A percentile compares a stretch with the other conserved stretches of the same genome.
Conservation (phyloP, 2,329 filamentous ascomycete genomes). For the Bipolaris oryzae region DNA sequence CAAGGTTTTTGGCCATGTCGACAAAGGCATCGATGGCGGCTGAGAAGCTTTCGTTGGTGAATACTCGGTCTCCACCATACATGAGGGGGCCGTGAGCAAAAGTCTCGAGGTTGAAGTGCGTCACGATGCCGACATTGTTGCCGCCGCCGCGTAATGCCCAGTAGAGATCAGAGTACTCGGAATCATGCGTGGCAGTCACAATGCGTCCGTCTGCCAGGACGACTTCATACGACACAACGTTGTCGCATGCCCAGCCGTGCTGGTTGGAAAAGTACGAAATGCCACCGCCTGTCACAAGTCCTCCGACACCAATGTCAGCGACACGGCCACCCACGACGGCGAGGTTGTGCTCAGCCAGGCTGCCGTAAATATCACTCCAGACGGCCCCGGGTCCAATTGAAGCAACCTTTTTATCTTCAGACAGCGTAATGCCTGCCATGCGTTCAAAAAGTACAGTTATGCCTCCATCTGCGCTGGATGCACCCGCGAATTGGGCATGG, state of each 20-base stretch:
- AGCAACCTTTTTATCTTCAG: conserved; percentile 26
- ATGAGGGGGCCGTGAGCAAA: conserved; percentile 22
- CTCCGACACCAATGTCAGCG: conserved; percentile 39
- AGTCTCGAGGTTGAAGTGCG: conserved; percentile 24
- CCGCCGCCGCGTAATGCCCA: conserved; percentile 43
- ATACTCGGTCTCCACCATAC: conserved; percentile 11
- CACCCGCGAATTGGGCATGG: conserved; percentile 32
- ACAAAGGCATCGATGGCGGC: conserved; percentile 25
- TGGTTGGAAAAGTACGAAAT: conserved; percentile 41
- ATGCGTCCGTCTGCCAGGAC: conserved; percentile 34
- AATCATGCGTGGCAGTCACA: not conserved
- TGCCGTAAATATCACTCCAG: conserved; percentile 42
- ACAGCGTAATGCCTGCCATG: conserved; percentile 31
- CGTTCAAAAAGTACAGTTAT: conserved; percentile 35
- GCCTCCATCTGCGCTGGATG: conserved; percentile 36
- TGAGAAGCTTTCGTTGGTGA: conserved; percentile 15
- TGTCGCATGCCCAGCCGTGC: conserved; percentile 44
- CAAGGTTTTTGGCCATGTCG: conserved; percentile 7
- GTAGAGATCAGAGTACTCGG: conserved; percentile 19
- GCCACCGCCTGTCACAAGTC: conserved; percentile 25
- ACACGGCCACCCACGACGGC: conserved; percentile 39
- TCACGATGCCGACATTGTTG: conserved; percentile 43
- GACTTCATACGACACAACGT: conserved; percentile 40
- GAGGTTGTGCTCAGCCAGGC: conserved; percentile 29
- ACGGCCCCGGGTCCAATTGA: conserved; percentile 38